A percentile compares a stretch with the other conserved stretches of the same genome.
Evolutionary conservation across 176 grass and related monocot species (phyloP).

Genomic region (Hordeum marinum): DNA sequence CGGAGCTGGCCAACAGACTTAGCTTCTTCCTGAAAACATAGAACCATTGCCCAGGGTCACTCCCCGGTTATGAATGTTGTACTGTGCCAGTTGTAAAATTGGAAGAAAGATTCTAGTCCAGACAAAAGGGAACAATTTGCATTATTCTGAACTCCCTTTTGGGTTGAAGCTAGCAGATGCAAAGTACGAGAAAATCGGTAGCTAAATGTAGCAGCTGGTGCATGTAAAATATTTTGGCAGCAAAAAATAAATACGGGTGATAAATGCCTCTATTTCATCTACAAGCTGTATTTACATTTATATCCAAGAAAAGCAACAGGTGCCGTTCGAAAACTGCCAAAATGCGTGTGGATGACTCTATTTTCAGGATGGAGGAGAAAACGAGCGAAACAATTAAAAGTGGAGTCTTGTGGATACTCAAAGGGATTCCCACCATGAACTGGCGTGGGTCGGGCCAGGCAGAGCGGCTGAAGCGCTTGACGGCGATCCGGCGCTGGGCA

Average conservation of each 20-base stretch:
- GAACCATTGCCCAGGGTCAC: not conserved
- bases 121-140: not conserved
- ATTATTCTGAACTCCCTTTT: not conserved
- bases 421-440: slow-evolving; percentile 31
- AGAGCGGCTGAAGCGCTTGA: slow-evolving; percentile 48
- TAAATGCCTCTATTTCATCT: not conserved
- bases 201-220: not conserved
- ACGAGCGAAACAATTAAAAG: not conserved
- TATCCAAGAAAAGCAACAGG: not conserved
- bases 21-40: slow-evolving; percentile 40
- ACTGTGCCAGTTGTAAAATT: not conserved
- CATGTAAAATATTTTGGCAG: not conserved
- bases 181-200: not conserved
- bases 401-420: not conserved
- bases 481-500: slow-evolving; percentile 26
- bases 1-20: slow-evolving; percentile 42
- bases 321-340: not conserved
- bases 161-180: not conserved
- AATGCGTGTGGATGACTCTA: not conserved
- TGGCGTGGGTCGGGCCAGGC: slow-evolving; percentile 58
- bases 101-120: not conserved
- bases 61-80: not conserved
- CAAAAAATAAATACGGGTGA: not conserved
- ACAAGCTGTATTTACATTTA: not conserved
- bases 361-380: not conserved